Evolutionary conservation across 495 filamentous ascomycete genomes (phyloP), one percentile per base, ranked within the genome.

Genomic region (Penicillium dipodomyicola): DNA sequence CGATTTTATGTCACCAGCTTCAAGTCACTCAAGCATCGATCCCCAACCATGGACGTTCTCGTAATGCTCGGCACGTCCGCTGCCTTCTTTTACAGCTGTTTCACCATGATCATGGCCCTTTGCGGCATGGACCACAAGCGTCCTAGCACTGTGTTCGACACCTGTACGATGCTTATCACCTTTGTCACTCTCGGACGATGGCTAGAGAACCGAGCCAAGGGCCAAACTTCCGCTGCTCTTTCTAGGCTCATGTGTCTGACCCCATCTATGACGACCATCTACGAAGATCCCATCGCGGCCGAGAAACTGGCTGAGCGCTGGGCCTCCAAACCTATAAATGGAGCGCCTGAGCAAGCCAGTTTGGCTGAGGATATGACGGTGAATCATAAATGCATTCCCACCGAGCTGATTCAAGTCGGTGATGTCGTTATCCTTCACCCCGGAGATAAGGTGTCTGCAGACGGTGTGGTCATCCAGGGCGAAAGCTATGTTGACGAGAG

Each of bases 121-220:
- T 45, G 88, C 3, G 75, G 80, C 32, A 72, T 79, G 8, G 86
- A 89, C 5, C 92, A 97, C 63, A 80, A 77, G 8, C 81, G 86
- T 20, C 94, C 94, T 2, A 84, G 82, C 52, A 96, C 90, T 6
- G 87, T 97, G 4, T 99, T 97, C 60, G 94, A 99, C 61, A 99
- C 94, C 0, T 96, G 92, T 68, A 97, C 91, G 22, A 99, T 97
- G 95, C 82, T 99, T 22, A 96, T 99, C 67, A 96, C 91, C 0
- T 97, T 97, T 71, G 90, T 96, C 70, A 90, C 90, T 0, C 77
- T 99, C 4, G 92, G 94, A 23, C 85, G 94, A 33, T 97, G 88
- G 76, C 70, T 99, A 9, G 94, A 99, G 70, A 99, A 97, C 62
- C 80, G 89, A 14, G 94, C 94, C 19, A 99, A 99, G 72, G 94